Evolutionary conservation across 768 basidiomycete genomes (phyloP), one percentile per base, ranked within the genome.

Genomic region (Leucocoprinus birnbaumii): DNA sequence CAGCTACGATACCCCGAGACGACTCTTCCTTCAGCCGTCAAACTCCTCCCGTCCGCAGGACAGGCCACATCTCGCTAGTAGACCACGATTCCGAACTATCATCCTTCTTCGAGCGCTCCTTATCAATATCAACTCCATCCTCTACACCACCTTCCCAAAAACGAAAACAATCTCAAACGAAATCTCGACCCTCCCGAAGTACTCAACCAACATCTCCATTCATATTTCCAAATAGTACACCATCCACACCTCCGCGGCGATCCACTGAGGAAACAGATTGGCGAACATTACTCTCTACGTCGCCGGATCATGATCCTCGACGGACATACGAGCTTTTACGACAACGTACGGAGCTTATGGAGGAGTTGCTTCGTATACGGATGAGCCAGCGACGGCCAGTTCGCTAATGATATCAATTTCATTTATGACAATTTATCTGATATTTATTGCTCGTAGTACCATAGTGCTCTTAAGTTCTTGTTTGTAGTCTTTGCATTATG

Each of bases 71-170:
- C 41, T 49, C 54, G 24, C 55, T 53, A 2, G 53, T 61, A 3
- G 60, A 60, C 26, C 61, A 63, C 22, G 59, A 65, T 16, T 49
- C 62, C 19, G 40, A 51, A 11, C 43, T 44, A n/a, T 50, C 48
- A n/a, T 50, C 35, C 43, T 53, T 41, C 40, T 38, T 47, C 55
- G 35, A 24, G 3, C 40, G 41, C 24, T 37, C 41, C 41, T 55
- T 46, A 26, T 53, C 51, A 34, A 37, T 8, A 21, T 41, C 44
- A 18, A 47, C 38, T 16, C n/a, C 49, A 9, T 24, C 48, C 6
- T 31, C 37, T 27, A 41, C 41, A 52, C 31, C 48, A 43, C 31
- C 51, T 18, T 26, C 18, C 22, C 14, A 18, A 14, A 11, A 40
- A 3, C 6, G 21, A 13, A 46, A 55, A 19, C 18, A 19, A 31